phyloP scores from a whole-genome alignment of 352 stramenopile genomes.

The Globisporangium takayamanum region DNA sequence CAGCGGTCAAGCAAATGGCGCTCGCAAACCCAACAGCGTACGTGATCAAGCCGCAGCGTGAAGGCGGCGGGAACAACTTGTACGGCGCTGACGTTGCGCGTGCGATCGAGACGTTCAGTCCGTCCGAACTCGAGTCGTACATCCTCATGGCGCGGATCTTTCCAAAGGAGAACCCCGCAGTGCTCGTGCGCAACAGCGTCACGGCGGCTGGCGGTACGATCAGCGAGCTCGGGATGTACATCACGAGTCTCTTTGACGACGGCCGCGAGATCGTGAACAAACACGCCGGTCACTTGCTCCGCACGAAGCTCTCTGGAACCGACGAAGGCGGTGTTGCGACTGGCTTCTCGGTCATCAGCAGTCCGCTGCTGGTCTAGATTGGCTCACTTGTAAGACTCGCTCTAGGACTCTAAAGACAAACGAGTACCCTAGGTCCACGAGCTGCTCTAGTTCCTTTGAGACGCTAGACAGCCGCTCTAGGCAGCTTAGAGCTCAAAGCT shows the following conservation, averaged over 20 bases:
- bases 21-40: slow-evolving; percentile 66
- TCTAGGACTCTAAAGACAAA: too few relatives aligned
- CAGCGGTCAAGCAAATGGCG: slow-evolving; percentile 71
- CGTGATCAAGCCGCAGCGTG: slow-evolving; percentile 97
- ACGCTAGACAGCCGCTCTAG: too few relatives aligned
- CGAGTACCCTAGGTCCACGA: background rate
- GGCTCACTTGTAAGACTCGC: background rate
- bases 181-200: slow-evolving; percentile 76
- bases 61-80: slow-evolving; percentile 97
- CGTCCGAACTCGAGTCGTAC: slow-evolving; percentile 75
- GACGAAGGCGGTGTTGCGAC: slow-evolving; percentile 96
- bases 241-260: slow-evolving; percentile 79
- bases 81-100: slow-evolving; percentile 91
- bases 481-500: too few relatives aligned
- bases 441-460: too few relatives aligned
- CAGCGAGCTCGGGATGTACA: slow-evolving; percentile 95
- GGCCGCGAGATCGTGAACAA: slow-evolving; percentile 89
- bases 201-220: slow-evolving; percentile 81
- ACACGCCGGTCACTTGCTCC: slow-evolving; percentile 92
- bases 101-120: slow-evolving; percentile 74
- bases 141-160: slow-evolving; percentile 98
- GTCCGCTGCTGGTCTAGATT: slow-evolving; percentile 74
- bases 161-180: slow-evolving; percentile 71
- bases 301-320: slow-evolving; percentile 93
- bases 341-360: slow-evolving; percentile 92